phyloP scores from a whole-genome alignment of 2,329 filamentous ascomycete species.

The Tolypocladium tropicale region DNA sequence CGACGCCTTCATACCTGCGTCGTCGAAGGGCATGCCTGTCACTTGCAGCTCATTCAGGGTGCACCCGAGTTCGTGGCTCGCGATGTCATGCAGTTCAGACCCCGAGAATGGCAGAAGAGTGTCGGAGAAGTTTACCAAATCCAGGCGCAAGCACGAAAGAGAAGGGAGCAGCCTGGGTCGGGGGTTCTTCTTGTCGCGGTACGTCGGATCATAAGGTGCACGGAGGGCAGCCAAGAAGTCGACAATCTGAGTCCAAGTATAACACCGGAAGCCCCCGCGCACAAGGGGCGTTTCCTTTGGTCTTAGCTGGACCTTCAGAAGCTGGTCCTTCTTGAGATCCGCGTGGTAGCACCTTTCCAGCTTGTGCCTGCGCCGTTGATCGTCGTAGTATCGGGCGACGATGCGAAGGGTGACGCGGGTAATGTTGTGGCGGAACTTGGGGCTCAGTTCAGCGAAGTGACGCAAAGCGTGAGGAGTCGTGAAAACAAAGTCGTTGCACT shows the following conservation, averaged over 20 bases:
- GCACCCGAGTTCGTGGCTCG: constrained; percentile 42
- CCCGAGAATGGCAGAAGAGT: constrained; percentile 34
- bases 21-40: constrained; percentile 40
- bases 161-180: constrained; percentile 36
- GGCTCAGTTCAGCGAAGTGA: constrained; percentile 35
- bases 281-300: constrained; percentile 34
- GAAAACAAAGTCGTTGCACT: constrained; percentile 43
- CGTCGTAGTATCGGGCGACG: constrained; percentile 46
- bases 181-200: constrained; percentile 21
- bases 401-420: constrained; percentile 39
- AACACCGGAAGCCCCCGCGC: constrained; percentile 42
- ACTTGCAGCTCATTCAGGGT: constrained; percentile 42
- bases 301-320: constrained; percentile 30
- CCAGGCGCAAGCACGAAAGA: constrained; percentile 36
- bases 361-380: constrained; percentile 32
- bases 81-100: constrained; percentile 39
- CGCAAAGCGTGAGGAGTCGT: constrained; percentile 39
- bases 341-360: constrained; percentile 32
- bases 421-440: constrained; percentile 31
- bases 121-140: constrained; percentile 44
- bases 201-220: constrained; percentile 36
- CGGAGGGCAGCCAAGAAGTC: constrained; percentile 42
- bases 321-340: constrained; percentile 29
- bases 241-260: constrained; percentile 42
- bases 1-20: constrained; percentile 34